phyloP scores from a whole-genome alignment of 148 eudicot species.

The Chenopodium suecicum region DNA sequence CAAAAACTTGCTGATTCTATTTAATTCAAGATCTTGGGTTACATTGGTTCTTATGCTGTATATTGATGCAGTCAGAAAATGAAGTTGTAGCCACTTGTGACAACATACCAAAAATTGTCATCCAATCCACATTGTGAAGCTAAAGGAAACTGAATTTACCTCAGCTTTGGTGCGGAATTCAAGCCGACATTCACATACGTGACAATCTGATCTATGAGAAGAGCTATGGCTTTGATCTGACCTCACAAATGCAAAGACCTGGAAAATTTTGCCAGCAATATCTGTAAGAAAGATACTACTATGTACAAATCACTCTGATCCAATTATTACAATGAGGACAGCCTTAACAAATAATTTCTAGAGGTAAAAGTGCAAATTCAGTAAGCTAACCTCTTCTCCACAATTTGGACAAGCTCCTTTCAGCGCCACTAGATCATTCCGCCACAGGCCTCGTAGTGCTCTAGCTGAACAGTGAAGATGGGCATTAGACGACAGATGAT shows the following conservation, averaged over 20 bases:
- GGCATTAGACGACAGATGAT: conserved; percentile 14
- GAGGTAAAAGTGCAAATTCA: neutral
- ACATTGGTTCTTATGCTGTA: neutral
- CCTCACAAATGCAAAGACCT: conserved; percentile 91
- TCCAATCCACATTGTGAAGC: conserved; percentile 4
- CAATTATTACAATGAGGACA: neutral
- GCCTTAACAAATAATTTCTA: neutral
- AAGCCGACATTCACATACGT: conserved; percentile 78
- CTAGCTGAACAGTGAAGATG: conserved; percentile 46
- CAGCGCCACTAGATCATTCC: conserved; percentile 79
- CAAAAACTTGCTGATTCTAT: neutral
- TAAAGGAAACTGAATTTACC: conserved; percentile 43
- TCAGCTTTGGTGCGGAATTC: conserved; percentile 88
- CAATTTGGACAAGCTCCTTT: conserved; percentile 94
- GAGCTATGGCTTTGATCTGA: conserved; percentile 55
- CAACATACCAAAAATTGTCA: neutral
- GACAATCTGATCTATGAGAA: conserved; percentile 76
- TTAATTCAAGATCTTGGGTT: neutral
- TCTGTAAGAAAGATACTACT: neutral
- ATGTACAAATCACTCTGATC: neutral
- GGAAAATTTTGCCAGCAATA: conserved; percentile 25
- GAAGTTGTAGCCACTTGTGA: neutral
- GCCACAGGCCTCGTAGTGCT: conserved; percentile 78
- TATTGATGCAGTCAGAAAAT: neutral
- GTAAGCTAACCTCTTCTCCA: conserved; percentile 79